Percentiles rank a stretch among this genome's conserved stretches.
Conservation (phyloP, 108 stramenopile genomes). For the Cyclostephanos invisitatus region DNA sequence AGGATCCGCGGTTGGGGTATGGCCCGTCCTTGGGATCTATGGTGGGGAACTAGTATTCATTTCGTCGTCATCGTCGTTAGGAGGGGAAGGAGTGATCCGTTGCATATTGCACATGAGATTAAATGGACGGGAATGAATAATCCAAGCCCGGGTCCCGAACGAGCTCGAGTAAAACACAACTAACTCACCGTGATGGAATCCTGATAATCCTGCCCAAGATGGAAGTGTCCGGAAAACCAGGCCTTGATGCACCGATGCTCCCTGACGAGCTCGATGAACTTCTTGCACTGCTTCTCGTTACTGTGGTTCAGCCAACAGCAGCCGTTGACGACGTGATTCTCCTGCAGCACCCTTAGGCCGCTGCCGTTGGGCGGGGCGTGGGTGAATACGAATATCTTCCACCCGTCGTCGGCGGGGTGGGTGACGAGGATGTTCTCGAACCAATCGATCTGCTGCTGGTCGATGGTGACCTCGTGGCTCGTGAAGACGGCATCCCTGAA, state of each 20-base stretch:
- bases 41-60: conserved; percentile 50
- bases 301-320: conserved; percentile 89
- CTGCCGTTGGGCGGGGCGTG: conserved; percentile 93
- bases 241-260: conserved; percentile 85
- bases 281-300: conserved; percentile 55
- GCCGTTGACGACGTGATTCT: conserved; percentile 86
- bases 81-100: background rate
- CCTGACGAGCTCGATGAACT: conserved; percentile 81
- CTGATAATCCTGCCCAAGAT: conserved; percentile 81
- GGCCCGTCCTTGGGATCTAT: conserved; percentile 65
- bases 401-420: conserved; percentile 84
- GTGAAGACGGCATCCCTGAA: conserved; percentile 90
- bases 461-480: conserved; percentile 92
- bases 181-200: conserved; percentile 49
- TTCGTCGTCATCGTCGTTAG: background rate
- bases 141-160: background rate
- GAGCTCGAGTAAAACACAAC: background rate
- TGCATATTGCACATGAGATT: background rate
- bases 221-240: conserved; percentile 96
- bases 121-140: background rate
- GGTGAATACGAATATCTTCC: conserved; percentile 92
- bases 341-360: conserved; percentile 89
- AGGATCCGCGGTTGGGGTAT: conserved; percentile 74
- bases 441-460: conserved; percentile 89
- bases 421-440: conserved; percentile 72